Percentiles rank a stretch among this genome's conserved stretches.
Conservation (phyloP, 2,329 filamentous ascomycete species). For the Colletotrichum sp. region DNA sequence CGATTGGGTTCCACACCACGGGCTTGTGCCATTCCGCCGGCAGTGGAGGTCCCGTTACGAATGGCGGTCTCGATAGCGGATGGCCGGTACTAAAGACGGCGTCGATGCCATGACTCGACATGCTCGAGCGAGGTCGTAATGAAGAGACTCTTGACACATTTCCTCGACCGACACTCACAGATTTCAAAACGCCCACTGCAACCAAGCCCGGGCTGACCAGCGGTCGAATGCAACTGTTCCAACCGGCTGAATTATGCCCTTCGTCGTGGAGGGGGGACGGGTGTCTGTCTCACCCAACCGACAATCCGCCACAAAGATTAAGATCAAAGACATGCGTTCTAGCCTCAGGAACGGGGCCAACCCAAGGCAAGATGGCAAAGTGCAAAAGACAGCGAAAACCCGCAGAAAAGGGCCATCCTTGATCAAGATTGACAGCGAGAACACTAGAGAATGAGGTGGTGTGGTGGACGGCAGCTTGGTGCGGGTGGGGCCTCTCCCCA, state of each 20-base stretch:
- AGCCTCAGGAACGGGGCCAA: neutral
- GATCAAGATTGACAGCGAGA: neutral
- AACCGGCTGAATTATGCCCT: neutral
- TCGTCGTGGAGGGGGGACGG: neutral
- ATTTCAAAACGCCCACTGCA: neutral
- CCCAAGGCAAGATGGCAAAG: neutral
- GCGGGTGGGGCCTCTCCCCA: neutral
- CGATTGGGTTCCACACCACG: neutral
- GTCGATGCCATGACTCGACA: neutral
- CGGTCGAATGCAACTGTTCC: neutral
- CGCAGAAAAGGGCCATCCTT: neutral
- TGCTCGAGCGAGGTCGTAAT: neutral
- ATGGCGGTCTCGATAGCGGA: neutral
- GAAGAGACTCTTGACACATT: neutral
- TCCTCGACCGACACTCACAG: neutral
- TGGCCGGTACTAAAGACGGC: neutral
- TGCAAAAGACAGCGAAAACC: neutral
- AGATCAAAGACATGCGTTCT: neutral
- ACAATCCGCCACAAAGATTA: neutral
- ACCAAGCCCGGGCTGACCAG: neutral
- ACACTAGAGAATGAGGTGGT: neutral
- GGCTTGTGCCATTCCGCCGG: neutral
- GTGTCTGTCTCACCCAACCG: conserved; percentile 1
- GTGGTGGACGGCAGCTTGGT: neutral
- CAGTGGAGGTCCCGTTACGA: neutral